Base-by-base conservation (phyloP, 2,329 filamentous ascomycete species). In the Epichloe coenophiala region DNA sequence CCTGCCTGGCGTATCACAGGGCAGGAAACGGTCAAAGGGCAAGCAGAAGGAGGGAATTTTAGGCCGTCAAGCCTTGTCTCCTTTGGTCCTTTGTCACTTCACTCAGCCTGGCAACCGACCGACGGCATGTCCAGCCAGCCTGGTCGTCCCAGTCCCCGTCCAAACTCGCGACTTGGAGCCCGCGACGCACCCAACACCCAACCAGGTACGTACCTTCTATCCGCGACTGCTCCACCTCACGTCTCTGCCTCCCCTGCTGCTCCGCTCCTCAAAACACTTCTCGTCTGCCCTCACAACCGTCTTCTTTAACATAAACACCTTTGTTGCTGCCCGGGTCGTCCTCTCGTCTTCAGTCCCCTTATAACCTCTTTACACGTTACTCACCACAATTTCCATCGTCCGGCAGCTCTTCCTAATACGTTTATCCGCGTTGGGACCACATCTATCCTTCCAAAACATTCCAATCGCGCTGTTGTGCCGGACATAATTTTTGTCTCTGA, bases 221-320 rank as follows among this genome's bases (percentile, higher is more conserved):
- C 47, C 55, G 55, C 55, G 55, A 54, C 52, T 41, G 50, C 45
- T 50, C 53, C 56, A 56, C 53, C 45, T 42, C 53, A 54, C 55
- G 51, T 58, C 58, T 56, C 58, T 56, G 54, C 55, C 61, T 59
- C 58, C 56, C 63, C 56, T 61, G 59, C 60, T 56, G 54, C 59
- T 61, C 59, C 60, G 58, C 62, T 63, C 57, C 60, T 64, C 62
- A 66, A 67, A 66, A 67, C 64, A 67, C 60, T 59, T 61, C 61
- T 53, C 61, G 61, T 60, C 59, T 45, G 57, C 59, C 63, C 61
- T 65, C 62, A 65, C 61, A 44, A 59, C 55, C 56, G 53, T 55
- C 58, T 55, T 50, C 61, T 55, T 59, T 50, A 59, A 62, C 62
- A 65, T 63, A 63, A 64, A 64, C 63, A 66, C 53, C 61, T 61